Evolutionary conservation across 2,329 filamentous ascomycete species (phyloP), one percentile per base, ranked within the genome.

Genomic region (Fusarium ramigenum): DNA sequence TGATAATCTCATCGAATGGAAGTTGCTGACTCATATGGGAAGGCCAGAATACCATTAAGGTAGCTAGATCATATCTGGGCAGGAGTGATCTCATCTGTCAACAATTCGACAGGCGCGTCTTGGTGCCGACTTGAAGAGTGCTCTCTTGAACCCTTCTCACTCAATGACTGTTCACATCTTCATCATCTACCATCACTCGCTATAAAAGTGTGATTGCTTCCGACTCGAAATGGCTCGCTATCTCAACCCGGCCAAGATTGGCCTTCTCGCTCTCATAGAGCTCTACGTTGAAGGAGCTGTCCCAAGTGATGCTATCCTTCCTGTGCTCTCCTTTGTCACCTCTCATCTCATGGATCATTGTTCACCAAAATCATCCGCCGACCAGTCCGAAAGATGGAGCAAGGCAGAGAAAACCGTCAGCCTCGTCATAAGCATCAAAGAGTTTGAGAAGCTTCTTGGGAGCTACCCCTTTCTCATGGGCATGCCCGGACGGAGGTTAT

Each of bases 201-300:
- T 32, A 60, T 56, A 43, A 18, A 30, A 7, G 16, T 39, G 25
- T 32, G 34, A 44, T 67, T 10, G 28, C 43, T 61, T 39, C 25
- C 32, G 32, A 18, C 23, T 32, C 53, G 69, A 19, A 59, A 97
- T 96, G 92, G 89, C 92, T 77, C 92, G 93, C 64, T 97, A 93
- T 81, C 87, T 98, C 50, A 97, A 93, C n/a, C 93, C 96, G 18
- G 92, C 94, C 75, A 97, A 96, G 80, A 89, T 98, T 75, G 92
- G 93, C 78, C 87, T 98, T 30, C 88, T 98, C 62, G 90, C 91
- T 61, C 88, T 99, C 60, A 88, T 96, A 59, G 90, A 94, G 77
- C 87, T 98, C 60, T 98, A 99, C 82, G 90, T 90, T 42, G 91
- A 93, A 73, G 91, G 90, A 28, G 85, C 87, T 5, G 87, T 95